A percentile compares a stretch with the other conserved stretches of the same genome.
These are phyloP conservation scores for Naganishia onofrii DNA, from an alignment of 768 basidiomycete species.

Conservation along the genomic window DNA sequence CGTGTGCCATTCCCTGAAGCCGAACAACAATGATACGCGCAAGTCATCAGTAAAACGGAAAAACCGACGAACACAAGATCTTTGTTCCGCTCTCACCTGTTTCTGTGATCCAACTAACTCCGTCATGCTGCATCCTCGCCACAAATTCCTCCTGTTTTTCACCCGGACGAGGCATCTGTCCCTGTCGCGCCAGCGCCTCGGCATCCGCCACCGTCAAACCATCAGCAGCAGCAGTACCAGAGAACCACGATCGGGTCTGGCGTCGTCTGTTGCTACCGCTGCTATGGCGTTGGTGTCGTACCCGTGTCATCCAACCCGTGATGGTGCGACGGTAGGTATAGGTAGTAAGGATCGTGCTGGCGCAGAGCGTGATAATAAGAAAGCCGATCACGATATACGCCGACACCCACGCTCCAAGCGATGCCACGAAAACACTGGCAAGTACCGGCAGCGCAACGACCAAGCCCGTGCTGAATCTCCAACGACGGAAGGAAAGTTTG, in stretches of 20 bases:
- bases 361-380: not conserved
- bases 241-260: not conserved
- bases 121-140: conserved; percentile 13
- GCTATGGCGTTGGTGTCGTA: not conserved
- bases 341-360: not conserved
- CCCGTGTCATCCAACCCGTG: too few relatives aligned
- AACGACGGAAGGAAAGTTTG: too few relatives aligned
- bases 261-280: not conserved
- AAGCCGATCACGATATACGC: conserved; percentile 11
- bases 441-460: not conserved
- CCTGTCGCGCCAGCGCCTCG: not conserved
- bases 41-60: not conserved
- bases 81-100: not conserved
- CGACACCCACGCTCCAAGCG: conserved; percentile 15
- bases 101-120: conserved; percentile 12
- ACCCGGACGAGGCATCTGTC: conserved; percentile 6
- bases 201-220: too few relatives aligned
- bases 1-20: not conserved
- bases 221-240: not conserved
- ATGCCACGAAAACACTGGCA: not conserved
- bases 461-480: too few relatives aligned
- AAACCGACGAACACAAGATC: not conserved
- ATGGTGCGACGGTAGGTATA: not conserved
- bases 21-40: too few relatives aligned
- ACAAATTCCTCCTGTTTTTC: conserved; percentile 14